Evolutionary conservation across 257 asterid species (phyloP).

Genomic region (Gentiana macrophylla): DNA sequence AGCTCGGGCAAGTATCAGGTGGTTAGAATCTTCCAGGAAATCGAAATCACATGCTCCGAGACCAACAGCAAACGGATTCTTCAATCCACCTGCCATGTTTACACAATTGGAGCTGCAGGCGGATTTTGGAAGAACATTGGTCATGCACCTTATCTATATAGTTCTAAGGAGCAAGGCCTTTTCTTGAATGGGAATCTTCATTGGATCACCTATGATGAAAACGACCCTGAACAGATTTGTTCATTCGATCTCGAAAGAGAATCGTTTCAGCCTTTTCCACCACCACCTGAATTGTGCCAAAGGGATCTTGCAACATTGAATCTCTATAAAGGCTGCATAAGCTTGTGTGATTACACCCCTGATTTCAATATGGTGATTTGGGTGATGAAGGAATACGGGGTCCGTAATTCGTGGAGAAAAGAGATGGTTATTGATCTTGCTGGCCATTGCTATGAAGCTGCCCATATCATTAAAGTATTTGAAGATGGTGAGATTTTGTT

Average conservation of each 20-base stretch:
- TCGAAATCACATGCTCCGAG: not conserved
- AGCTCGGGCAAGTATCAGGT: not conserved
- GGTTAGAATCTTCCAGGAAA: conserved; percentile 3
- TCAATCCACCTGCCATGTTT: conserved; percentile 26
- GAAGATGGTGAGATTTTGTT: conserved; percentile 34
- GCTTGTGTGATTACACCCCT: conserved; percentile 30
- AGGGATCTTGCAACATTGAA: conserved; percentile 26
- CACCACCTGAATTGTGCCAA: conserved; percentile 16
- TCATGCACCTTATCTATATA: conserved; percentile 15
- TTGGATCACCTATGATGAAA: conserved; percentile 33
- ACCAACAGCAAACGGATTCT: not conserved
- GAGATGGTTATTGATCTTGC: conserved; percentile 18
- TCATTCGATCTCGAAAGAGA: conserved; percentile 38
- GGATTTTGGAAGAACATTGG: conserved; percentile 21
- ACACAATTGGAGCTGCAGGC: conserved; percentile 24
- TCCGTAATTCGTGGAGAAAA: conserved; percentile 30
- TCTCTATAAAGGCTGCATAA: conserved; percentile 14
- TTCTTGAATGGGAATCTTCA: conserved; percentile 27
- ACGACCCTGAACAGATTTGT: conserved; percentile 23
- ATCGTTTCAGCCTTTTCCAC: conserved; percentile 23
- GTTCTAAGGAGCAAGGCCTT: conserved; percentile 15
- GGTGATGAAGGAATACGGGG: conserved; percentile 48
- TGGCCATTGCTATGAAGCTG: conserved; percentile 13
- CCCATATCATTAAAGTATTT: conserved; percentile 19
- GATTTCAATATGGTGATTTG: conserved; percentile 27